phyloP scores from a whole-genome alignment of 148 eudicot species.

The Arctostaphylos glauca region DNA sequence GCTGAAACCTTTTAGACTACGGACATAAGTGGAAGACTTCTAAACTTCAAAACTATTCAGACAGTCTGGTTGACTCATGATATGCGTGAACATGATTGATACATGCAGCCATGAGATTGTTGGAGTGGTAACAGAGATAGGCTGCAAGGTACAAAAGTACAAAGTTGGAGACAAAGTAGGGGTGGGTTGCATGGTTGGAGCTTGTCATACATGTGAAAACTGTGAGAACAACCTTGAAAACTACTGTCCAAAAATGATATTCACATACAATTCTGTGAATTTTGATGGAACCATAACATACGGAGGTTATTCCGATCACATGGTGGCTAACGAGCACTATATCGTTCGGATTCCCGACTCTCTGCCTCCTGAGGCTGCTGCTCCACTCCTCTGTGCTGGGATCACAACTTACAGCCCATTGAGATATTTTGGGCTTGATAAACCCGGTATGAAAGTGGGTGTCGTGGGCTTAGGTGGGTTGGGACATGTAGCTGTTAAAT shows the following conservation, averaged over 20 bases:
- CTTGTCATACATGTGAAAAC: slow-evolving; percentile 2
- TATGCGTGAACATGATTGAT: background rate
- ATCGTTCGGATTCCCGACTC: slow-evolving; percentile 21
- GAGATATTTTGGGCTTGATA: slow-evolving; percentile 31
- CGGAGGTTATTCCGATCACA: slow-evolving; percentile 37
- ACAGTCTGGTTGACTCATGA: too few species aligned
- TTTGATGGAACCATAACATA: slow-evolving; percentile 21
- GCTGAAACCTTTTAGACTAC: too few species aligned
- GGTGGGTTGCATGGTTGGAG: slow-evolving; percentile 12
- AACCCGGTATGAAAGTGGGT: slow-evolving; percentile 27
- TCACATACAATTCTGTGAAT: background rate
- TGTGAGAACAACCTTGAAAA: slow-evolving; percentile 19
- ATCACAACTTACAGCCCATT: slow-evolving; percentile 32
- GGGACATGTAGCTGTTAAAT: slow-evolving; percentile 31
- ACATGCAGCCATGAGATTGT: slow-evolving; percentile 10
- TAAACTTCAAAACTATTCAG: too few species aligned
- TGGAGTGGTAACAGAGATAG: slow-evolving; percentile 7
- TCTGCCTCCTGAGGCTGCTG: slow-evolving; percentile 27
- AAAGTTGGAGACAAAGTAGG: slow-evolving; percentile 22
- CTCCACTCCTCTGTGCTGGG: slow-evolving; percentile 39
- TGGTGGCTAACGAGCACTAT: slow-evolving; percentile 31
- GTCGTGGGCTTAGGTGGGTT: slow-evolving; percentile 26
- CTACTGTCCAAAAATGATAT: slow-evolving; percentile 6
- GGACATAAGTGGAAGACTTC: too few species aligned
- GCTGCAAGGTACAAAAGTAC: slow-evolving; percentile 16